phyloP scores from a whole-genome alignment of 352 stramenopile genomes.

The Globisporangium lucens region DNA sequence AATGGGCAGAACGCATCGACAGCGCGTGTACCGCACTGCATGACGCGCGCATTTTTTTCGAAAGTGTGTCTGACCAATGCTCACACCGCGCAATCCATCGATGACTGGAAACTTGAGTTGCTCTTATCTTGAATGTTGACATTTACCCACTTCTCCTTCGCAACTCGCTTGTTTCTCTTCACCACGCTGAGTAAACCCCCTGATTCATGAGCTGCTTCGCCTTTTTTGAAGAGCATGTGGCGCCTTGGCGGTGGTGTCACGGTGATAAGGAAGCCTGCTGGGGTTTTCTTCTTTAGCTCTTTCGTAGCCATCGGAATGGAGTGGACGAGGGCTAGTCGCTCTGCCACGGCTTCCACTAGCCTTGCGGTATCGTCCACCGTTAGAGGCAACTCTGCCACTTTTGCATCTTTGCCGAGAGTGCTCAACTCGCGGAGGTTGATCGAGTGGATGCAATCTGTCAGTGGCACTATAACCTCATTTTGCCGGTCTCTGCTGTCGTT shows the following conservation, averaged over 20 bases:
- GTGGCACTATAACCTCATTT: conserved; percentile 13
- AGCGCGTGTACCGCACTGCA: conserved; percentile 49
- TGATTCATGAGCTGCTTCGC: not conserved
- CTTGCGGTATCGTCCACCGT: conserved; percentile 35
- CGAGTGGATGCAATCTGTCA: conserved; percentile 47
- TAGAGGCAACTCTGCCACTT: conserved; percentile 27
- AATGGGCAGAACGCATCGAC: conserved; percentile 58
- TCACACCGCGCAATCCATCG: conserved; percentile 48
- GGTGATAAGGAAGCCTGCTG: conserved; percentile 34
- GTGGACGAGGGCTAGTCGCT: conserved; percentile 31
- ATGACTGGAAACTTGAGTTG: conserved; percentile 42
- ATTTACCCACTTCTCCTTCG: not conserved
- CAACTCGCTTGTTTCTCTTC: conserved; percentile 19
- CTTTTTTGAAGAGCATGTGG: conserved; percentile 24
- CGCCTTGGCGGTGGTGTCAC: conserved; percentile 44
- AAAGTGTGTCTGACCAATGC: conserved; percentile 43
- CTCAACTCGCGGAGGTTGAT: conserved; percentile 54
- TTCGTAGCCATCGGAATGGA: conserved; percentile 48
- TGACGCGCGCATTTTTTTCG: conserved; percentile 61
- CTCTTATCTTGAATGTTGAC: conserved; percentile 2
- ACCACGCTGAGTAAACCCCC: no score
- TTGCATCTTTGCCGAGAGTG: conserved; percentile 22
- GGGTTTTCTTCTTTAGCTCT: conserved; percentile 43
- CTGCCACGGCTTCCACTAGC: conserved; percentile 36
- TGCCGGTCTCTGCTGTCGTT: not conserved